Evolutionary conservation across 176 grass and related monocot genomes (phyloP).

Genomic region (Oryza punctata): DNA sequence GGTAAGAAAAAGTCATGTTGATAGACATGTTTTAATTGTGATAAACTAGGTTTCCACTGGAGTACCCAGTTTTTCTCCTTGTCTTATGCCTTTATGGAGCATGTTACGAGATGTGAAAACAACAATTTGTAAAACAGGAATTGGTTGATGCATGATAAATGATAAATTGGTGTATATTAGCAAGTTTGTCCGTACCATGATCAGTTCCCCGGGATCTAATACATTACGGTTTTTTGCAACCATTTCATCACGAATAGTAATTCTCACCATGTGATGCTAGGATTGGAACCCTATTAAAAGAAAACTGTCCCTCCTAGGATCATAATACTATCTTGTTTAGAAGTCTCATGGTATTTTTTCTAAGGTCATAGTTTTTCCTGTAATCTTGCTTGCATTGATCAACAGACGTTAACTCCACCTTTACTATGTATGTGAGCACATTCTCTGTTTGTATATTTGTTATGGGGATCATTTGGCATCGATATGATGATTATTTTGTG

Average conservation of each 20-base stretch:
- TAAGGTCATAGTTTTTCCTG: constrained; percentile 24
- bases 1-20: not conserved
- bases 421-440: constrained; percentile 6
- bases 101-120: not conserved
- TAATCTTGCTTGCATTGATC: constrained; percentile 27
- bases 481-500: constrained; percentile 31
- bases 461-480: not conserved
- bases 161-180: not conserved
- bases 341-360: not conserved
- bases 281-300: not conserved
- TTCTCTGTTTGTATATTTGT: not conserved
- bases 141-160: not conserved
- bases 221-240: not conserved
- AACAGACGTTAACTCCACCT: not conserved
- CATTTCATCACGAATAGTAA: not conserved
- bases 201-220: not conserved
- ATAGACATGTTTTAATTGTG: not conserved
- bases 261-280: not conserved
- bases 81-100: not conserved
- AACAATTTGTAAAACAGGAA: not conserved
- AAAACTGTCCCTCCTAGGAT: not conserved
- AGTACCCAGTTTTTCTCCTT: not conserved
- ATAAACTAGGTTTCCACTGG: constrained; percentile 7
- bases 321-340: not conserved
- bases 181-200: not conserved